phyloP scores from a whole-genome alignment of 768 basidiomycete species.

The Mycena galericulata region DNA sequence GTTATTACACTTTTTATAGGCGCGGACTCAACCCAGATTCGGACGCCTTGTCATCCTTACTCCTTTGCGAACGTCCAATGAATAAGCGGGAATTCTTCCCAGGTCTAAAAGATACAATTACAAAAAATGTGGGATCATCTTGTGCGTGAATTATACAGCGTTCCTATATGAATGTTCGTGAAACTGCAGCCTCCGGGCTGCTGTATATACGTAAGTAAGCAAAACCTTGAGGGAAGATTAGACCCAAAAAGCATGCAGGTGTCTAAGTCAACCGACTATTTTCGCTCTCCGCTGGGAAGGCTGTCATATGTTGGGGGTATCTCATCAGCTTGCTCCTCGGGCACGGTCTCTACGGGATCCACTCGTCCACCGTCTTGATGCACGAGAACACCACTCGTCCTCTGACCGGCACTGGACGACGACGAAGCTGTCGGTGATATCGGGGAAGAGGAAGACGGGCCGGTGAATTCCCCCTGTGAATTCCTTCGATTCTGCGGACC shows the following conservation, averaged over 20 bases:
- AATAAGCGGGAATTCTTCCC: not conserved
- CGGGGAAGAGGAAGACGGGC: conserved; percentile 1
- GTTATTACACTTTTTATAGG: not conserved
- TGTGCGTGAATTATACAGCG: conserved; percentile 18
- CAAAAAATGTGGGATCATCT: conserved; percentile 5
- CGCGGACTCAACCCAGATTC: too few species aligned
- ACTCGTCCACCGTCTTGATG: conserved; percentile 34
- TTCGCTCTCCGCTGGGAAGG: conserved; percentile 31
- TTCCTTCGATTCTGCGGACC: conserved; percentile 23
- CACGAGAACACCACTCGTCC: conserved; percentile 32
- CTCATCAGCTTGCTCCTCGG: conserved; percentile 35
- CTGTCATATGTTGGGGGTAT: conserved; percentile 42
- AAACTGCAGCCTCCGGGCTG: too few species aligned
- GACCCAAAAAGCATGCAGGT: not conserved
- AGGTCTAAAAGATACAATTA: conserved; percentile 22
- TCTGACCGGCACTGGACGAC: conserved; percentile 23
- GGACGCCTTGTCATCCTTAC: too few species aligned
- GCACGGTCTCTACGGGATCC: conserved; percentile 7
- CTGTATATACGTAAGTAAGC: not conserved
- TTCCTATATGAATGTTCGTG: conserved; percentile 18
- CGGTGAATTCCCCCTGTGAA: conserved; percentile 21
- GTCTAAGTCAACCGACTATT: conserved; percentile 15
- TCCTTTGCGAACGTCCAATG: too few species aligned
- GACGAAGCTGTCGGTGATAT: conserved; percentile 23
- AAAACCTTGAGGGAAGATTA: not conserved